Evolutionary conservation across 257 asterid genomes (phyloP).

Genomic region (Echium plantagineum): DNA sequence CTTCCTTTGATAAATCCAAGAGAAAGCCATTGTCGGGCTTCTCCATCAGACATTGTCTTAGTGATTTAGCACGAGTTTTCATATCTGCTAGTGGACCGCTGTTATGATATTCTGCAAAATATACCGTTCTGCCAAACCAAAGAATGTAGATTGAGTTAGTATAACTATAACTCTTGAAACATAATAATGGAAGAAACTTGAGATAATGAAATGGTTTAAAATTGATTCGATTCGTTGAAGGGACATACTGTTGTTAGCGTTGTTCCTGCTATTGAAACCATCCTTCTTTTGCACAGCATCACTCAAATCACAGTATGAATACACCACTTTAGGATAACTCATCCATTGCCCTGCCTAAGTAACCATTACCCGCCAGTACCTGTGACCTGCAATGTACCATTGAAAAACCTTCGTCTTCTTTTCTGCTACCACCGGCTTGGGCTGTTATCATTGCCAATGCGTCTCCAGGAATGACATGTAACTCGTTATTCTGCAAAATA

Average conservation of each 20-base stretch:
- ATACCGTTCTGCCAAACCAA: conserved; percentile 36
- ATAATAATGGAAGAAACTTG: no score
- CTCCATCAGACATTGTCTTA: no score
- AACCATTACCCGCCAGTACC: conserved; percentile 27
- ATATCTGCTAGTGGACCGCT: conserved; percentile 38
- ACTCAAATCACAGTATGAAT: conserved; percentile 27
- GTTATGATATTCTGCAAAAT: conserved; percentile 44
- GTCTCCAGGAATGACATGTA: conserved; percentile 28
- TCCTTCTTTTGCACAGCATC: conserved; percentile 40
- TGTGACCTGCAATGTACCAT: conserved; percentile 44
- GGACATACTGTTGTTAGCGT: conserved; percentile 4
- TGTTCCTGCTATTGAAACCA: conserved; percentile 27
- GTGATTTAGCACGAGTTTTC: conserved; percentile 7
- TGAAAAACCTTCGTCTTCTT: conserved; percentile 25
- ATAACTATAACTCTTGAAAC: no score
- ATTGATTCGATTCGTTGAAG: not conserved
- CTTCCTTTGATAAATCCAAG: no score
- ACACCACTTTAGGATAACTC: conserved; percentile 28
- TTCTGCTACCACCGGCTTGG: conserved; percentile 21
- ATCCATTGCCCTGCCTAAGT: conserved; percentile 52
- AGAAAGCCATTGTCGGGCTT: no score
- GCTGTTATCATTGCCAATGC: conserved; percentile 37
- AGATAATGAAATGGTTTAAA: no score
- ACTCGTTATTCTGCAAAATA: no score
- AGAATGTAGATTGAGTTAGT: no score